Conservation (phyloP, 1,139 yeast genomes). For the Lodderomyces pseudojiufengensis region DNA sequence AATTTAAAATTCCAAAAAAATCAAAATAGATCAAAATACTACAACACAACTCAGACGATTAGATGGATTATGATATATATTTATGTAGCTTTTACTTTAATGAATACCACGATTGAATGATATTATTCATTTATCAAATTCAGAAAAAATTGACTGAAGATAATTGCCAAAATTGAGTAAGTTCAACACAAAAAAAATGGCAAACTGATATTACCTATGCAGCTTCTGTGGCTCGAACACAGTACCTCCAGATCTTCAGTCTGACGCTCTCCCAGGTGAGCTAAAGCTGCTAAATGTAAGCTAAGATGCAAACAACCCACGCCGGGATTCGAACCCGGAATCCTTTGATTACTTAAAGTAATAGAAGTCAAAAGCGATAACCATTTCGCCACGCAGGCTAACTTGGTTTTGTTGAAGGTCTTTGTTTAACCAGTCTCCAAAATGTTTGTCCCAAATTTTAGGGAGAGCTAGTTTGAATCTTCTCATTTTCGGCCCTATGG, state of each 20-base stretch:
- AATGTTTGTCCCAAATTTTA: no score
- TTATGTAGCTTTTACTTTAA: no score
- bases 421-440: no score
- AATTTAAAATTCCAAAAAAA: neutral
- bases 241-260: constrained; percentile 56
- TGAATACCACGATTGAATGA: no score
- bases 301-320: no score
- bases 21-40: neutral
- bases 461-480: no score
- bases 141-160: neutral
- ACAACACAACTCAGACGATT: no score
- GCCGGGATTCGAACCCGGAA: constrained; percentile 51
- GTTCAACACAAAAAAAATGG: constrained; percentile 4
- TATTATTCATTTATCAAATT: neutral
- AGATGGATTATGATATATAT: no score
- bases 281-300: constrained; percentile 41
- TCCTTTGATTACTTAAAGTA: constrained; percentile 47
- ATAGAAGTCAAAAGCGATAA: constrained; percentile 49
- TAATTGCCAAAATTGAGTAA: neutral
- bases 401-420: no score
- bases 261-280: constrained; percentile 59
- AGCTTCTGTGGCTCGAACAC: constrained; percentile 56
- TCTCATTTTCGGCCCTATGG: no score
- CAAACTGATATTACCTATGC: no score
- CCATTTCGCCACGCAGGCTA: constrained; percentile 48